Evolutionary conservation across 2,329 filamentous ascomycete genomes (phyloP).

Genomic region (Triangularia verruculosa): DNA sequence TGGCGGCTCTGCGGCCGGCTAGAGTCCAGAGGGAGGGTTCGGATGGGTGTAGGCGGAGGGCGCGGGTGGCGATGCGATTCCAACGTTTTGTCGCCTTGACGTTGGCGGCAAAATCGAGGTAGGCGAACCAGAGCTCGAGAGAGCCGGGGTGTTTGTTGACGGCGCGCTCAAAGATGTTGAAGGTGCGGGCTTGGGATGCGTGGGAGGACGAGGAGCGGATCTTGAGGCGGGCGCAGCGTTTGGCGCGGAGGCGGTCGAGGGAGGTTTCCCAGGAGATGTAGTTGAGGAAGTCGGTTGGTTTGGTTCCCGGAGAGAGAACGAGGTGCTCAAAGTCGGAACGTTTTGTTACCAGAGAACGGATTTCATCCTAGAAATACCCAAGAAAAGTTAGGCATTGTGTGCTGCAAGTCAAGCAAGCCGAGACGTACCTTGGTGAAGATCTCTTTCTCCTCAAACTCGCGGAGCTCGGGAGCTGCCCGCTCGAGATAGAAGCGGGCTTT

Average conservation of each 20-base stretch:
- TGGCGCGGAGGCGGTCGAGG: slow-evolving; percentile 72
- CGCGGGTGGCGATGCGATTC: slow-evolving; percentile 62
- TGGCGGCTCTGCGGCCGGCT: slow-evolving; percentile 74
- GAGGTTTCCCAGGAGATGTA: slow-evolving; percentile 74
- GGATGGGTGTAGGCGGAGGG: slow-evolving; percentile 80
- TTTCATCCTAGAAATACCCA: slow-evolving; percentile 66
- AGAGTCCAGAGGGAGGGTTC: slow-evolving; percentile 84
- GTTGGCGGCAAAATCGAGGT: slow-evolving; percentile 75
- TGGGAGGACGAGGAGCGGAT: slow-evolving; percentile 67
- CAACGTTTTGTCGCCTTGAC: slow-evolving; percentile 65
- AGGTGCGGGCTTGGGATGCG: slow-evolving; percentile 76
- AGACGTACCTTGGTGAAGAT: slow-evolving; percentile 72
- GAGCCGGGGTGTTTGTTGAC: slow-evolving; percentile 82
- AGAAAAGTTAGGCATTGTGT: neutral
- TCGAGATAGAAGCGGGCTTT: slow-evolving; percentile 96
- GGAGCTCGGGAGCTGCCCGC: slow-evolving; percentile 85
- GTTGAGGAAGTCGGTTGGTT: slow-evolving; percentile 73
- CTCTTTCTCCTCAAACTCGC: slow-evolving; percentile 86
- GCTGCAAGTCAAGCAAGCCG: slow-evolving; percentile 7
- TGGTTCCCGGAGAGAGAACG: slow-evolving; percentile 76
- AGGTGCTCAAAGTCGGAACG: slow-evolving; percentile 92
- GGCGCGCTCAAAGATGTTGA: slow-evolving; percentile 84
- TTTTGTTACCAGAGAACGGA: slow-evolving; percentile 82
- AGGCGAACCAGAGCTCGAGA: slow-evolving; percentile 81
- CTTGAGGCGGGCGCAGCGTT: slow-evolving; percentile 77